These are phyloP conservation scores for Sclerotiophoma versabilis DNA, from an alignment of 2,329 filamentous ascomycete genomes.

Conservation along the genomic window DNA sequence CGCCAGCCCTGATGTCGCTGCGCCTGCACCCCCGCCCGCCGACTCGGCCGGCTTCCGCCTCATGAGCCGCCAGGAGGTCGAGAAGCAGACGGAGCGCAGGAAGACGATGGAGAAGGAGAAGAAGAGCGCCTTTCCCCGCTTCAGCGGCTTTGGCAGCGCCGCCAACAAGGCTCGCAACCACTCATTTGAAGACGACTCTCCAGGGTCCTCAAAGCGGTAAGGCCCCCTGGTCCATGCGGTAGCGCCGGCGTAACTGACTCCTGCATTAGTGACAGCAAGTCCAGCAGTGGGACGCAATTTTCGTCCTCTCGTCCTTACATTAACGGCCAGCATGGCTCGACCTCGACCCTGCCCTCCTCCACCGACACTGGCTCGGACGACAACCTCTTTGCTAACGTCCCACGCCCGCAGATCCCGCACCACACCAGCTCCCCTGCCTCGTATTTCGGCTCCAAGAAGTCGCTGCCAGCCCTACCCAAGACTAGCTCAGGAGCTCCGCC, in stretches of 20 bases:
- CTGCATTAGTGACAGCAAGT: constrained; percentile 49
- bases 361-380: constrained; percentile 48
- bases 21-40: constrained; percentile 23
- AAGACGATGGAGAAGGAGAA: constrained; percentile 43
- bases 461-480: constrained; percentile 38
- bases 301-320: constrained; percentile 45
- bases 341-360: constrained; percentile 51
- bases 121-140: constrained; percentile 43
- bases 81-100: constrained; percentile 35
- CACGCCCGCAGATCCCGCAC: constrained; percentile 39
- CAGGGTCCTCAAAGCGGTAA: constrained; percentile 47
- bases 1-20: constrained; percentile 29
- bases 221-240: constrained; percentile 28
- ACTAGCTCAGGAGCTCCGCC: constrained; percentile 29
- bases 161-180: constrained; percentile 44
- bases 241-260: constrained; percentile 38
- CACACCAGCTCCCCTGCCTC: constrained; percentile 39
- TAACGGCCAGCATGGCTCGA: constrained; percentile 46
- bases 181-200: constrained; percentile 48
- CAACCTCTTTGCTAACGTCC: constrained; percentile 45
- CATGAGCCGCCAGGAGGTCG: constrained; percentile 43
- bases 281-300: constrained; percentile 49
- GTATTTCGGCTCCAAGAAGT: constrained; percentile 34
- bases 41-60: constrained; percentile 45
- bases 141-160: constrained; percentile 40